Conservation (phyloP, 192 early-diverging fungal genomes). For the Entomortierella parvispora region DNA sequence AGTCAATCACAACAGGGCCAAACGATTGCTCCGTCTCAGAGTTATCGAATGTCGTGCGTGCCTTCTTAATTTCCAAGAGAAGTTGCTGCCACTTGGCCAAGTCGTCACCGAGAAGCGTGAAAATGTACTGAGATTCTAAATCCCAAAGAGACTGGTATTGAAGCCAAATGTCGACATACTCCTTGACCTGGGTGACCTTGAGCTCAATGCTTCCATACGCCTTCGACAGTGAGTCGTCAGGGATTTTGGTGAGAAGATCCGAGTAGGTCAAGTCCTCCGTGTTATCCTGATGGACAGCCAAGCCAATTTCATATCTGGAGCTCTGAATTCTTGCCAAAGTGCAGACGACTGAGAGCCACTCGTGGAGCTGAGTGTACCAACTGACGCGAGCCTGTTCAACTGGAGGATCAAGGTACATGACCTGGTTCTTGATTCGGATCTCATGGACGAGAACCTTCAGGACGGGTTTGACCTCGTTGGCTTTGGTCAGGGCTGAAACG, state of each 20-base stretch:
- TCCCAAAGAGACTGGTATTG: conserved; percentile 99
- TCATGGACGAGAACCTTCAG: conserved; percentile 85
- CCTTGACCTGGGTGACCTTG: conserved; percentile 77
- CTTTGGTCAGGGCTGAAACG: conserved; percentile 34
- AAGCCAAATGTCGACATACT: conserved; percentile 95
- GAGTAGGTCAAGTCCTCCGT: conserved; percentile 71
- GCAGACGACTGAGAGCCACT: conserved; percentile 92
- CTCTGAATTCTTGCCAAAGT: conserved; percentile 86
- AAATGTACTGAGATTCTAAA: conserved; percentile 87
- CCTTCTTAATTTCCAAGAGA: conserved; percentile 93
- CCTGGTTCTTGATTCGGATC: conserved; percentile 91
- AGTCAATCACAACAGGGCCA: conserved; percentile 89
- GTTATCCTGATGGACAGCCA: conserved; percentile 69
- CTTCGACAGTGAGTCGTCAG: conserved; percentile 69
- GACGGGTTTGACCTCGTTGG: conserved; percentile 67
- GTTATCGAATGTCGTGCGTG: conserved; percentile 96
- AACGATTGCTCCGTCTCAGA: conserved; percentile 90
- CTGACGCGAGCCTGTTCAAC: conserved; percentile 91
- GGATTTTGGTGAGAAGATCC: conserved; percentile 78
- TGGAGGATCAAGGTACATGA: conserved; percentile 96
- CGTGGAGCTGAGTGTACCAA: conserved; percentile 92
- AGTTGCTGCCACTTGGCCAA: conserved; percentile 93
- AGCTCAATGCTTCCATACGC: conserved; percentile 89
- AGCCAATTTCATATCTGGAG: conserved; percentile 88
- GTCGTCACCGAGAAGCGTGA: conserved; percentile 86